phyloP scores from a whole-genome alignment of 805 yeast genomes.

The Pichia pseudocactophila region DNA sequence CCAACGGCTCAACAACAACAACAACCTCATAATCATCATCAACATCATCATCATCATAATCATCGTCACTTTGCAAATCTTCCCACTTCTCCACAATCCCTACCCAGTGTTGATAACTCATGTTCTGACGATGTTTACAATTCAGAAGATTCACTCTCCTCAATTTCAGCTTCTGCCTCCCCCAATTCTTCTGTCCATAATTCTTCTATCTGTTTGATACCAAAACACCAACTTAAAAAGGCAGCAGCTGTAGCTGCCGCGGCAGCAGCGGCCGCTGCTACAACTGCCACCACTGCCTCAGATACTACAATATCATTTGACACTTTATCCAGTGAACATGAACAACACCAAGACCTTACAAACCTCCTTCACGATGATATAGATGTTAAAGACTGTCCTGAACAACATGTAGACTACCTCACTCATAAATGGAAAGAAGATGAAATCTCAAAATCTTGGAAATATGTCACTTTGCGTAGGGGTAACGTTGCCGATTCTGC shows the following conservation, averaged over 20 bases:
- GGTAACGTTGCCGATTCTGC: constrained; percentile 79
- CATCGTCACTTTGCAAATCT: constrained; percentile 18
- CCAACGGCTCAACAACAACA: background rate
- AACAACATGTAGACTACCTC: constrained; percentile 87
- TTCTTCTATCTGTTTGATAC: constrained; percentile 17
- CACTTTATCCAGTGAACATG: constrained; percentile 11
- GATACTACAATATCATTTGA: background rate
- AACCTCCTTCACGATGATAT: constrained; percentile 65
- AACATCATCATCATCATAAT: background rate
- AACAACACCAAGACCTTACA: constrained; percentile 4
- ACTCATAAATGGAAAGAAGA: constrained; percentile 94
- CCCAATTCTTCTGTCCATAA: constrained; percentile 8
- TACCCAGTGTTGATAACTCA: constrained; percentile 5
- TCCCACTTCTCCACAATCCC: constrained; percentile 17
- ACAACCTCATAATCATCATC: background rate
- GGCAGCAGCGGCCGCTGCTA: no score
- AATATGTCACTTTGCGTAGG: constrained; percentile 75
- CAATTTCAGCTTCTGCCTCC: background rate
- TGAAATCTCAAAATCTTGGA: constrained; percentile 92
- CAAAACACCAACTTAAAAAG: constrained; percentile 25
- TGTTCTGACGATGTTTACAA: constrained; percentile 19
- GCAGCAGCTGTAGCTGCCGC: no score
- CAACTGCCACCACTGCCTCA: no score
- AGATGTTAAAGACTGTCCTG: constrained; percentile 71
- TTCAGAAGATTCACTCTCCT: constrained; percentile 23